These are phyloP conservation scores for Amanita rubescens DNA, from an alignment of 768 basidiomycete genomes.

Conservation along the genomic window DNA sequence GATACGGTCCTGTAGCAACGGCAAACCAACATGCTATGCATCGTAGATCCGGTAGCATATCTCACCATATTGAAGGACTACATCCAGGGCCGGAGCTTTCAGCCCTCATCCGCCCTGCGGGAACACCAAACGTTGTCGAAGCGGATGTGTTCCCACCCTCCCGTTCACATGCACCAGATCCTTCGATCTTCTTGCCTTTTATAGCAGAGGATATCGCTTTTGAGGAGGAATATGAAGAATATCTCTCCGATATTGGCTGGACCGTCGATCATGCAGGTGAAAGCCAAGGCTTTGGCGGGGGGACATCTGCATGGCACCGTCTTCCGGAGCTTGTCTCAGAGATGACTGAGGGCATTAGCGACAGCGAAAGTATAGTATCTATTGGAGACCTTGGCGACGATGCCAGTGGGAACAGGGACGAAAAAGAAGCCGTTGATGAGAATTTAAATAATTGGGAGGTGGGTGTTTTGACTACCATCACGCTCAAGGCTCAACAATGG, in stretches of 20 bases:
- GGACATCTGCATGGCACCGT: constrained; percentile 71
- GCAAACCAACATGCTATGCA: constrained; percentile 51
- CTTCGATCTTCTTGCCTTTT: constrained; percentile 81
- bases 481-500: neutral
- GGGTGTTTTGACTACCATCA: constrained; percentile 17
- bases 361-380: constrained; percentile 87
- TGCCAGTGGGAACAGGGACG: constrained; percentile 51
- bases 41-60: constrained; percentile 76
- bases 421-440: constrained; percentile 61
- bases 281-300: constrained; percentile 24
- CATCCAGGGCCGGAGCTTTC: constrained; percentile 70
- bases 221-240: constrained; percentile 96
- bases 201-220: constrained; percentile 92
- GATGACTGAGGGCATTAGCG: constrained; percentile 84
- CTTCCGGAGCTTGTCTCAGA: constrained; percentile 72
- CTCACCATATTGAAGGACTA: constrained; percentile 72
- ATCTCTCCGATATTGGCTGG: constrained; percentile 81
- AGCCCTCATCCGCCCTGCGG: constrained; percentile 63
- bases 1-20: constrained; percentile 63
- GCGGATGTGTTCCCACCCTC: constrained; percentile 94
- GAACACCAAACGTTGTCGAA: constrained; percentile 73
- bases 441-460: constrained; percentile 98
- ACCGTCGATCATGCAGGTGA: constrained; percentile 47
- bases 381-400: constrained; percentile 88
- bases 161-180: constrained; percentile 78